These are phyloP conservation scores for Coemansia sp. DNA, from an alignment of 192 early-diverging fungal genomes.

Conservation along the genomic window DNA sequence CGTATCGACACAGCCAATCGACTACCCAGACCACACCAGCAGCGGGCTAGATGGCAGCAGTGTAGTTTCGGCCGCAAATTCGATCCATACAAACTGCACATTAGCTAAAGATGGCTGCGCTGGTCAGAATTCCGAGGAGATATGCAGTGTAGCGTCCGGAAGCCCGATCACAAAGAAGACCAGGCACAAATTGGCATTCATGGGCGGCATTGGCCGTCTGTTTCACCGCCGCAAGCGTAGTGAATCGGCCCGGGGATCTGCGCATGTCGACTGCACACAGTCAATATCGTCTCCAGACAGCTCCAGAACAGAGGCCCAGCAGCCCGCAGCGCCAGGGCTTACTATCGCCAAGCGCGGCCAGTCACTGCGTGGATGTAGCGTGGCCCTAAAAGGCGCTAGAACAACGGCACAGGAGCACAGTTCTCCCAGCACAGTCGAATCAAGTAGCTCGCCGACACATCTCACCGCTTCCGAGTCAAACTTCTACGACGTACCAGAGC, in stretches of 20 bases:
- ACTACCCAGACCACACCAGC: background rate
- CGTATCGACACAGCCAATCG: background rate
- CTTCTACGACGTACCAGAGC: background rate
- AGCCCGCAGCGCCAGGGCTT: background rate
- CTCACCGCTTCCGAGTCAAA: background rate
- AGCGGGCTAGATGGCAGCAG: background rate
- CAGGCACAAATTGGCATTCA: background rate
- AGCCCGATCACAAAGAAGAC: background rate
- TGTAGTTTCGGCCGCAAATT: background rate
- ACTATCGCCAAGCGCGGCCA: constrained; percentile 13
- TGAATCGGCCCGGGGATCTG: background rate
- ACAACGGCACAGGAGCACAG: background rate
- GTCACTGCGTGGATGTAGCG: constrained; percentile 18
- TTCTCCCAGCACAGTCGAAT: background rate
- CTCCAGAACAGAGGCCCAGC: background rate
- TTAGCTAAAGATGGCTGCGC: background rate
- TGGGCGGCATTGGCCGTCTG: background rate
- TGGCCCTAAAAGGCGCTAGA: background rate
- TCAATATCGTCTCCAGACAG: background rate
- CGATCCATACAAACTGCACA: background rate
- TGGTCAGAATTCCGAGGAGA: background rate
- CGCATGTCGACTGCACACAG: background rate
- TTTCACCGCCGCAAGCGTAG: background rate
- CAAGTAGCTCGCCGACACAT: background rate
- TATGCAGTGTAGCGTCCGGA: background rate